Evolutionary conservation across 768 basidiomycete species (phyloP).

Genomic region (Sporobolomyces pararoseus): DNA sequence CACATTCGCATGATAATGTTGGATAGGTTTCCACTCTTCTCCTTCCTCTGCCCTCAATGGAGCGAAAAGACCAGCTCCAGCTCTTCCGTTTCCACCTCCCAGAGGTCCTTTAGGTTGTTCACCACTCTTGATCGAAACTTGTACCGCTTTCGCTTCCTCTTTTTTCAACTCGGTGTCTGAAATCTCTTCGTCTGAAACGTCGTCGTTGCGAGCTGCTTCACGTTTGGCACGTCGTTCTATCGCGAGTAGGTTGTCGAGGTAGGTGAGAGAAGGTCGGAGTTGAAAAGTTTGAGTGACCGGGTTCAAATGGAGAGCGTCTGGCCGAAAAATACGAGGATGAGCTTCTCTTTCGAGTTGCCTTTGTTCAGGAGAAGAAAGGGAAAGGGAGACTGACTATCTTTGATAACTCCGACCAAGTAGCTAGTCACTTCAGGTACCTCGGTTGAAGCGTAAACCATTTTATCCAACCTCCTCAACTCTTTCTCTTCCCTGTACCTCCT

Average conservation of each 20-base stretch:
- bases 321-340: not conserved
- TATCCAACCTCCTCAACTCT: conserved; percentile 31
- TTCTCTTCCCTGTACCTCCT: conserved; percentile 28
- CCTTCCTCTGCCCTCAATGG: conserved; percentile 36
- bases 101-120: conserved; percentile 15
- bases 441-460: conserved; percentile 42
- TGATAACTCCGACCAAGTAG: conserved; percentile 47
- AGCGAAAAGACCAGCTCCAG: conserved; percentile 33
- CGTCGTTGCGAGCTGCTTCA: conserved; percentile 27
- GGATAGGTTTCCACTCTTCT: conserved; percentile 37
- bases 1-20: conserved; percentile 40
- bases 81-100: conserved; percentile 22
- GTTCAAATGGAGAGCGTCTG: conserved; percentile 47
- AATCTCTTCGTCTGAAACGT: conserved; percentile 41
- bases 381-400: conserved; percentile 43
- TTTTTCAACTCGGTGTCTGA: conserved; percentile 41
- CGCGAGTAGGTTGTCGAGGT: conserved; percentile 47
- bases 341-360: no score
- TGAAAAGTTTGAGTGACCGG: conserved; percentile 47
- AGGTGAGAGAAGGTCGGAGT: conserved; percentile 46
- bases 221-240: conserved; percentile 36
- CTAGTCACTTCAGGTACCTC: conserved; percentile 47
- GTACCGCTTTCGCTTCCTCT: conserved; percentile 40
- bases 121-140: conserved; percentile 38
- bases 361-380: no score